Evolutionary conservation across 2,329 filamentous ascomycete species (phyloP).

Genomic region (Ophiocordyceps robertsii): DNA sequence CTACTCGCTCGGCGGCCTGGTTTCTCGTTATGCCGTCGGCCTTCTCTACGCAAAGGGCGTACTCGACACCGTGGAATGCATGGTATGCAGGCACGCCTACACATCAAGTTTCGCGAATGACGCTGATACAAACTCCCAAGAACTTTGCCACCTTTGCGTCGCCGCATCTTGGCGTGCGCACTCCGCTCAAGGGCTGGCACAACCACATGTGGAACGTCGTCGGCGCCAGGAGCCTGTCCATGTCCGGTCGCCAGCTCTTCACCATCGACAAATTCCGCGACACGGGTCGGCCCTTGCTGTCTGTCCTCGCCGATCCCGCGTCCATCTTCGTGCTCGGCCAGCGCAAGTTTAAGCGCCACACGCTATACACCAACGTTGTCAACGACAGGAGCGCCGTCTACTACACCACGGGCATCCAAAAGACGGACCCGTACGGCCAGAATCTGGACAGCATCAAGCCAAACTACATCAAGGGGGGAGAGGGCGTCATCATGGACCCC

Average conservation of each 20-base stretch:
- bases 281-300: constrained; percentile 66
- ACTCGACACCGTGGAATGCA: constrained; percentile 66
- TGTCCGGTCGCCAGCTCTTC: constrained; percentile 78
- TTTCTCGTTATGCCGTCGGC: constrained; percentile 77
- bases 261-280: constrained; percentile 74
- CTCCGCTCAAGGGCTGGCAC: constrained; percentile 51
- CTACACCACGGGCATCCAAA: constrained; percentile 70
- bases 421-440: constrained; percentile 58
- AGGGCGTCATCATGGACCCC: constrained; percentile 62
- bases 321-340: constrained; percentile 79
- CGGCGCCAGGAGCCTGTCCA: constrained; percentile 66
- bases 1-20: constrained; percentile 79
- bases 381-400: constrained; percentile 75
- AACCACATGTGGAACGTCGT: constrained; percentile 70
- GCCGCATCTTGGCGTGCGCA: constrained; percentile 66
- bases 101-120: background rate
- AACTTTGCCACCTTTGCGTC: constrained; percentile 92
- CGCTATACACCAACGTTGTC: constrained; percentile 72
- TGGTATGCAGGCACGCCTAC: constrained; percentile 32
- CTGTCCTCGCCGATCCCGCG: constrained; percentile 67
- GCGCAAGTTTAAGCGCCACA: constrained; percentile 59
- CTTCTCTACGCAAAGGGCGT: constrained; percentile 69
- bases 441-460: constrained; percentile 54
- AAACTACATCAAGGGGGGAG: constrained; percentile 62
- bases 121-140: constrained; percentile 18